Conservation (phyloP, 441 rosid genomes). For the Gossypium laxum region DNA sequence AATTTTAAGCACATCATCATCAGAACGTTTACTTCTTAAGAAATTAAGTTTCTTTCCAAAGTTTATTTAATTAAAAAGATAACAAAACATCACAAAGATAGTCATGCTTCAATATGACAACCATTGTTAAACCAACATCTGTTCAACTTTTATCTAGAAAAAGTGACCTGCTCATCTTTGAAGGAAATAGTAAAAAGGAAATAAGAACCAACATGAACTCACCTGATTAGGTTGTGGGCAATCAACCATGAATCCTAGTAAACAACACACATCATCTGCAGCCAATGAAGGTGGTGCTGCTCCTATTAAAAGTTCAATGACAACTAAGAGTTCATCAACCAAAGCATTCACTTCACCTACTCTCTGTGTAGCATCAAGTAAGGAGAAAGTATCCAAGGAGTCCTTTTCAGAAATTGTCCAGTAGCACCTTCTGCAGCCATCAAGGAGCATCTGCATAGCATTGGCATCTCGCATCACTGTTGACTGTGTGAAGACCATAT, state of each 20-base stretch:
- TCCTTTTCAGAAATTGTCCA: slow-evolving; percentile 82
- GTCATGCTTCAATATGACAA: not conserved
- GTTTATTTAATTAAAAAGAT: slow-evolving; percentile 7
- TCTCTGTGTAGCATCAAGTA: slow-evolving; percentile 53
- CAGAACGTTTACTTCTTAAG: not conserved
- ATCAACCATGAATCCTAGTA: slow-evolving; percentile 90
- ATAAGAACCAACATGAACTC: slow-evolving; percentile 2
- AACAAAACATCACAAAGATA: not conserved
- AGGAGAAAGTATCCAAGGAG: slow-evolving; percentile 57
- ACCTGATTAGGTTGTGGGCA: slow-evolving; percentile 99
- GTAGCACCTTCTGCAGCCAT: slow-evolving; percentile 98
- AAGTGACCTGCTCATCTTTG: not conserved
- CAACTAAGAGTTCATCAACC: slow-evolving; percentile 94
- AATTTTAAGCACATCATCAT: not conserved
- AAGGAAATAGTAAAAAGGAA: not conserved
- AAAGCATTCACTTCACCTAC: slow-evolving; percentile 92
- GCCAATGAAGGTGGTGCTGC: slow-evolving; percentile 74
- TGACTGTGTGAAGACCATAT: slow-evolving; percentile 97
- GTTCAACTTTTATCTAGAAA: not conserved
- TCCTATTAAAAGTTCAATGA: slow-evolving; percentile 89
- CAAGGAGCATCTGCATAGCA: slow-evolving; percentile 98
- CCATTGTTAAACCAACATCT: not conserved
- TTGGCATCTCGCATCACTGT: slow-evolving; percentile 83
- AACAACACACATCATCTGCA: slow-evolving; percentile 62
- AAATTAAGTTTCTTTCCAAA: not conserved